Evolutionary conservation across 2,329 filamentous ascomycete species (phyloP), one percentile per base, ranked within the genome.

Genomic region (Colletotrichum endophyticum): DNA sequence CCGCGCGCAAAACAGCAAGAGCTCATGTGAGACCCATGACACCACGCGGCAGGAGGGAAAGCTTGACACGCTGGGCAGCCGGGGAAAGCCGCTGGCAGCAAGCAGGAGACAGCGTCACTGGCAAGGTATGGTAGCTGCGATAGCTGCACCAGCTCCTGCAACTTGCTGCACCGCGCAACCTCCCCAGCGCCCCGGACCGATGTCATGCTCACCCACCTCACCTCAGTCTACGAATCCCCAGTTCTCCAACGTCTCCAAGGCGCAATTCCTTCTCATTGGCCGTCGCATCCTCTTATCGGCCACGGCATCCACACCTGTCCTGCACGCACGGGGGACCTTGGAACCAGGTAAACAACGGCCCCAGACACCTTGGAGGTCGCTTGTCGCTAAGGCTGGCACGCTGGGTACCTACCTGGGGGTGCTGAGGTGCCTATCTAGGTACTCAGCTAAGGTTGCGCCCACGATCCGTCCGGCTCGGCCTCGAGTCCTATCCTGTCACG

Each of bases 201-300:
- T 68, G 64, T 53, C 63, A 57, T 59, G 32, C 57, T 59, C 57
- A 30, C 39, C 57, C 36, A 19, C 36, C 36, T 39, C 27, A 28
- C 27, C 28, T 30, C 30, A 39, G 36, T 39, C 36, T 39, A 39
- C 36, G 36, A 39, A 39, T 39, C 15, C 16, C 36, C 70, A 61
- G n/a, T 19, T 61, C 57, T 32, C 57, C 57, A 61, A 61, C 13
- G 25, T 61, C 57, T 25, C 22, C 66, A 39, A 66, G 30, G 59
- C 73, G 69, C 69, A 44, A 11, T 32, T 32, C 30, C 53, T 27
- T 34, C 27, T 36, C 56, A 75, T 75, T 75, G 73, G 73, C 30
- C 30, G 69, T 62, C 62, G 63, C 69, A 61, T 49, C 61, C 69
- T 59, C 73, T 75, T 75, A 75, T 75, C 73, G 73, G 62, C 61